These are phyloP conservation scores for Fusarium sp. DNA, from an alignment of 2,329 filamentous ascomycete genomes.

Conservation along the genomic window DNA sequence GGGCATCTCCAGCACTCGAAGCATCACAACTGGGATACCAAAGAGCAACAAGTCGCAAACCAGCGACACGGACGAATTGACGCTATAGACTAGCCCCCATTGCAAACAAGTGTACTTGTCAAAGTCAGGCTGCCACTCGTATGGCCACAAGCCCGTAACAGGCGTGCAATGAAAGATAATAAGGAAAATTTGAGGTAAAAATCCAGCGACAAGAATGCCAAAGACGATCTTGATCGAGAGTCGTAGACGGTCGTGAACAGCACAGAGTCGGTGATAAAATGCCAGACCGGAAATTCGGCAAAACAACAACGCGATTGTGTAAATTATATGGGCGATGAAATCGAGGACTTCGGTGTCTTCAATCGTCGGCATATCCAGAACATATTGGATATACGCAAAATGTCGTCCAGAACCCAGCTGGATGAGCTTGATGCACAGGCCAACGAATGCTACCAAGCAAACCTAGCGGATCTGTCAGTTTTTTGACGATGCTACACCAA, in stretches of 20 bases:
- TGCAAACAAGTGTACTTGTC: constrained; percentile 59
- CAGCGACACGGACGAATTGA: constrained; percentile 63
- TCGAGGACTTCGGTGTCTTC: constrained; percentile 61
- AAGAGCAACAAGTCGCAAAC: constrained; percentile 64
- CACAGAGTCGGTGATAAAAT: constrained; percentile 62
- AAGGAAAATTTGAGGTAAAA: constrained; percentile 62
- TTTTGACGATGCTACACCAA: not conserved
- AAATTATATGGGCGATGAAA: constrained; percentile 64
- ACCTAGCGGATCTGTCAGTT: constrained; percentile 43
- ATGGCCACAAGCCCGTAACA: constrained; percentile 65
- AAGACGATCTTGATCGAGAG: constrained; percentile 53
- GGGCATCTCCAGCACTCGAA: constrained; percentile 59
- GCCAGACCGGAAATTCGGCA: constrained; percentile 65
- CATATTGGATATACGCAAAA: constrained; percentile 60
- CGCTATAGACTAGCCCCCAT: constrained; percentile 65
- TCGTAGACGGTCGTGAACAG: constrained; percentile 52
- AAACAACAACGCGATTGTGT: constrained; percentile 62
- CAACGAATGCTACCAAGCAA: constrained; percentile 58
- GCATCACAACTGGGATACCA: constrained; percentile 62
- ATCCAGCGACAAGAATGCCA: constrained; percentile 56
- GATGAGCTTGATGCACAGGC: constrained; percentile 59
- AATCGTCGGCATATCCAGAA: constrained; percentile 57
- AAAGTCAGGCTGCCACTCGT: constrained; percentile 58
- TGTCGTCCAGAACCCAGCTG: constrained; percentile 61
- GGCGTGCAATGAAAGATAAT: constrained; percentile 65